Conservation (phyloP, 2,329 filamentous ascomycete species). For the Penicillium thymicola region DNA sequence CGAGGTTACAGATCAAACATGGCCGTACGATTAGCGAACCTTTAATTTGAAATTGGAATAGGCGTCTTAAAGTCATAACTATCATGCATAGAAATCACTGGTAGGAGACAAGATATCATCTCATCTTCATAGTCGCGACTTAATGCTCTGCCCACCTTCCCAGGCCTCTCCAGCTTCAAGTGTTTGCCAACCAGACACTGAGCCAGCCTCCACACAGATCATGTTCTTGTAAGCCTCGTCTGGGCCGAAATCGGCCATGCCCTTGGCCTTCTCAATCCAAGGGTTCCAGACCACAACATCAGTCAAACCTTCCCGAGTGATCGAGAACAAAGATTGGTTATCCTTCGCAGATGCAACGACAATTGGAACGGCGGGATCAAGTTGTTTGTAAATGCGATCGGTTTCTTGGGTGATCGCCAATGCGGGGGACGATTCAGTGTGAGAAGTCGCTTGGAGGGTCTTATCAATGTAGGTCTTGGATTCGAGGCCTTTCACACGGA, state of each 20-base stretch:
- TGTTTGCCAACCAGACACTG: slow-evolving; percentile 76
- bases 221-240: slow-evolving; percentile 89
- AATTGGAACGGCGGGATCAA: slow-evolving; percentile 51
- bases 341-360: slow-evolving; percentile 46
- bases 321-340: slow-evolving; percentile 61
- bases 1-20: background rate
- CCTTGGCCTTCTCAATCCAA: slow-evolving; percentile 78
- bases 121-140: slow-evolving; percentile 34
- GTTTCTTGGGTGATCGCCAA: slow-evolving; percentile 73
- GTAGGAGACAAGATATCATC: background rate
- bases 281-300: slow-evolving; percentile 98
- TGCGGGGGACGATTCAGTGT: slow-evolving; percentile 62
- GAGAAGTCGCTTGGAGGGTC: slow-evolving; percentile 60
- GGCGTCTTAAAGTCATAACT: slow-evolving; percentile 13
- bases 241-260: slow-evolving; percentile 82
- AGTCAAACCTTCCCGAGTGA: slow-evolving; percentile 78
- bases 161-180: slow-evolving; percentile 74
- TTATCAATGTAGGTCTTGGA: slow-evolving; percentile 80
- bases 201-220: slow-evolving; percentile 90
- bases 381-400: slow-evolving; percentile 78
- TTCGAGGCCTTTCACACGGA: slow-evolving; percentile 72
- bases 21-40: background rate
- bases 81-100: slow-evolving; percentile 2
- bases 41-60: background rate
- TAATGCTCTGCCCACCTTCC: slow-evolving; percentile 61